Base-by-base conservation (phyloP, 306 rosid species). In the Dalbergia cochinchinensis region DNA sequence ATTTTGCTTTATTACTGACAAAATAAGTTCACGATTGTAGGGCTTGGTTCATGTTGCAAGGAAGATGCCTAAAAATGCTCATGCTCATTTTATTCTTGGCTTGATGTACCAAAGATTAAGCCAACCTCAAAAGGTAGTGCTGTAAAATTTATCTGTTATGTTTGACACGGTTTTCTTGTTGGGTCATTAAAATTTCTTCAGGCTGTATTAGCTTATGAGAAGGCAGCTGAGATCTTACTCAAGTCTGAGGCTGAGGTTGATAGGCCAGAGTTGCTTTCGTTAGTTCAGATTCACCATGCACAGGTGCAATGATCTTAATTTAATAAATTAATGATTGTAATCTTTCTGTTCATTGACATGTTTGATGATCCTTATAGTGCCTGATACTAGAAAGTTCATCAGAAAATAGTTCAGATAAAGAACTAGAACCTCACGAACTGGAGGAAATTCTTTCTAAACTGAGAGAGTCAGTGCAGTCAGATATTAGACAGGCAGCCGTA, bases 11-110 rank as follows among this genome's bases (percentile, higher is more conserved):
- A 35, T 53, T 10, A 39, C 14, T 45, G 39, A 84, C 61, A 8
- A 60, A 77, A 71, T 76, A 48, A n/a, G 78, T 79, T 82, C 10
- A 62, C 86, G 74, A 71, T 76, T 83, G 66, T 78, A 95, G 99
- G 99, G 98, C 62, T 90, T 95, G 90, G 95, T 90, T 85, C 99
- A 95, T 83, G 99, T 95, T 68, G 89, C 98, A 59, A 90, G 94
- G 85, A 91, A 91, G 89, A 95, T 93, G 93, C 94, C 97, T 8
- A 95, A 95, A 87, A 95, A 95, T 86, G 99, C 99, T 73, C 99
- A 92, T 88, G 95, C 99, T 71, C 99, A 95, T 86, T 94, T 91
- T 85, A 89, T 95, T 42, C 96, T 92, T 71, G 99, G 99, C 76
- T 86, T 91, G 31, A 95, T 95, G 99, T 90, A 95, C 83, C 99